Conservation (phyloP, 139 green algal genomes). For the Desmodesmus armatus region DNA sequence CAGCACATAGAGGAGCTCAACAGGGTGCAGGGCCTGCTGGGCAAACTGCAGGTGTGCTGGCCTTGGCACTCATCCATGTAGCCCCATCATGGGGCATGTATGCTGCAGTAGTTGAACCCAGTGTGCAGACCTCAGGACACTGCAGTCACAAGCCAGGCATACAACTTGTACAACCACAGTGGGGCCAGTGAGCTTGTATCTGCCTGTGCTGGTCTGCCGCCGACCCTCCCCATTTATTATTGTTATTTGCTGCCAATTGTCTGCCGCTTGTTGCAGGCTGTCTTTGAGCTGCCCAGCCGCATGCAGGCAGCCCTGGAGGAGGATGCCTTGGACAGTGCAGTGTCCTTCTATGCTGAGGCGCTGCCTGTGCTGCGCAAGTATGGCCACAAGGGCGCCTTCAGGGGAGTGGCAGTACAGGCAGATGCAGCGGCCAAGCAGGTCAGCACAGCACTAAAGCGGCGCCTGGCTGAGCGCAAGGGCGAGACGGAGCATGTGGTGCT, state of each 20-base stretch:
- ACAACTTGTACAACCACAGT: too few species aligned
- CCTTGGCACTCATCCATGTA: background rate
- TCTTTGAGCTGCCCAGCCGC: slow-evolving; percentile 83
- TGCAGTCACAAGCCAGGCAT: too few species aligned
- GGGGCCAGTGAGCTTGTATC: too few species aligned
- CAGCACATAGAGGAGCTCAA: slow-evolving; percentile 91
- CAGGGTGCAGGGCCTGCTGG: slow-evolving; percentile 79
- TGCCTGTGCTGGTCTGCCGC: background rate
- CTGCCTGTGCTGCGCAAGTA: slow-evolving; percentile 82
- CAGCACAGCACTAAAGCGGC: slow-evolving; percentile 59
- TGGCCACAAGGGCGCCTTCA: slow-evolving; percentile 75
- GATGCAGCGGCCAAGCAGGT: slow-evolving; percentile 71
- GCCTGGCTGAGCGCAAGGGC: slow-evolving; percentile 73
- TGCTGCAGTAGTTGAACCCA: too few species aligned
- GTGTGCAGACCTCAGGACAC: too few species aligned
- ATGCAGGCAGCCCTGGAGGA: slow-evolving; percentile 73
- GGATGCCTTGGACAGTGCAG: slow-evolving; percentile 79
- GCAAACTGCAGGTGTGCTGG: slow-evolving; percentile 82
- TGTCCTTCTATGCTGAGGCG: slow-evolving; percentile 80
- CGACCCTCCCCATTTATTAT: too few species aligned
- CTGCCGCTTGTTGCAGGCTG: slow-evolving; percentile 47
- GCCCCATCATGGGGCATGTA: background rate
- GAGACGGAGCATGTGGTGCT: slow-evolving; percentile 79
- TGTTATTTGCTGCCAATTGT: background rate
- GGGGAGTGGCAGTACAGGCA: slow-evolving; percentile 60